Evolutionary conservation across 345 rosid genomes (phyloP).

Genomic region (Euphorbia peplus): DNA sequence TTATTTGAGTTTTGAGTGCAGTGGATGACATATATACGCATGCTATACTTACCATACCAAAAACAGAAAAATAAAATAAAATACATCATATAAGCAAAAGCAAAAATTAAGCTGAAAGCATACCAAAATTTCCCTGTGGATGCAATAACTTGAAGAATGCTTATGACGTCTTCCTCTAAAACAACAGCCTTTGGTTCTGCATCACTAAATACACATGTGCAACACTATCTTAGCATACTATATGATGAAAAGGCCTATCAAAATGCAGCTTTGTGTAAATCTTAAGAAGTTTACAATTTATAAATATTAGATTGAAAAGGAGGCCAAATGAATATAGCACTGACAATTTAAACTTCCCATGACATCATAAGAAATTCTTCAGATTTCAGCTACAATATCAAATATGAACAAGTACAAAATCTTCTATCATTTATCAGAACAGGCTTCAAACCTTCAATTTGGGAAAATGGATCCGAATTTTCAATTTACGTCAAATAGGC

Average conservation of each 20-base stretch:
- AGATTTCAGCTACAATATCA: not conserved
- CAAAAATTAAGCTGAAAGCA: constrained; percentile 2
- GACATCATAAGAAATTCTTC: not conserved
- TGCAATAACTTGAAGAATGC: constrained; percentile 59
- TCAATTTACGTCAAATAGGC: not conserved
- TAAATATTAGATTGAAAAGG: not conserved
- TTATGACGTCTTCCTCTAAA: constrained; percentile 43
- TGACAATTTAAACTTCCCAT: not conserved
- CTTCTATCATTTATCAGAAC: not conserved
- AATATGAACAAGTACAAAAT: not conserved
- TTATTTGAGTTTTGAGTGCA: not conserved
- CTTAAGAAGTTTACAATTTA: not conserved
- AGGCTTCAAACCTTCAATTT: not conserved
- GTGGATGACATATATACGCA: not conserved
- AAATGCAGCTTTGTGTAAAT: not conserved
- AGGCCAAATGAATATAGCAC: not conserved
- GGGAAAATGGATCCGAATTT: not conserved
- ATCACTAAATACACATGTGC: constrained; percentile 24
- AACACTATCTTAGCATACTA: not conserved
- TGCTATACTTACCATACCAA: not conserved
- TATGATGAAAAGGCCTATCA: not conserved
- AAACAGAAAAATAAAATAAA: not conserved
- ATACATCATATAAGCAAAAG: not conserved
- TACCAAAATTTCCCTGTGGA: constrained; percentile 80
- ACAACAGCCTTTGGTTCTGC: constrained; percentile 31